Percentiles rank a stretch among this genome's conserved stretches.
These are phyloP conservation scores for Colletotrichum eremochloae DNA, from an alignment of 2,329 filamentous ascomycete species.

Conservation along the genomic window DNA sequence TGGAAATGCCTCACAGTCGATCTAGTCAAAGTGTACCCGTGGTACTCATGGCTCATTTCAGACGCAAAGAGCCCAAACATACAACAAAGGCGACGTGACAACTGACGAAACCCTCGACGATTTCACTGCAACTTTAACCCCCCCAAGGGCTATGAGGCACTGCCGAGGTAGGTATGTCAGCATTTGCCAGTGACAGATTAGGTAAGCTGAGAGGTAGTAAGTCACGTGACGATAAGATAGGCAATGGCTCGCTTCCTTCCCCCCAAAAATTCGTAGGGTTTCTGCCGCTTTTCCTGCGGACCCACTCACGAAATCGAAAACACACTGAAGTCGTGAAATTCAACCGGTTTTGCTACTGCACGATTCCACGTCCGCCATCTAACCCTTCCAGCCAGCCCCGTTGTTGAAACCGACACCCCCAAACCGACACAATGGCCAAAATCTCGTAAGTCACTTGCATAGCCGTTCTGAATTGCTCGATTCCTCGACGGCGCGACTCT, in stretches of 20 bases:
- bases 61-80: too few species aligned
- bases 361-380: constrained; percentile 43
- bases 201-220: accelerated
- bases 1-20: too few species aligned
- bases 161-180: not conserved
- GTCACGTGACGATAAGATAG: not conserved
- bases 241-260: not conserved
- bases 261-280: constrained; percentile 37
- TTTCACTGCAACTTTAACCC: constrained; percentile 21
- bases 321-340: constrained; percentile 41
- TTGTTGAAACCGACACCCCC: constrained; percentile 46
- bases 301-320: constrained; percentile 40
- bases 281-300: not conserved
- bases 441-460: constrained; percentile 66
- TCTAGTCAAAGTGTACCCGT: too few species aligned
- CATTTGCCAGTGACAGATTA: not conserved
- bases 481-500: constrained; percentile 11
- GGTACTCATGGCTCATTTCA: too few species aligned
- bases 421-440: constrained; percentile 73
- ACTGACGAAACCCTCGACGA: too few species aligned
- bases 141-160: not conserved
- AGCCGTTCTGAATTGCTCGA: constrained; percentile 22
- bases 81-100: too few species aligned
- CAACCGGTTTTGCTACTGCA: not conserved
- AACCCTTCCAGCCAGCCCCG: constrained; percentile 40